Percentiles rank a stretch among this genome's conserved stretches.
phyloP scores from a whole-genome alignment of 257 asterid species.

The Capsicum pubescens region DNA sequence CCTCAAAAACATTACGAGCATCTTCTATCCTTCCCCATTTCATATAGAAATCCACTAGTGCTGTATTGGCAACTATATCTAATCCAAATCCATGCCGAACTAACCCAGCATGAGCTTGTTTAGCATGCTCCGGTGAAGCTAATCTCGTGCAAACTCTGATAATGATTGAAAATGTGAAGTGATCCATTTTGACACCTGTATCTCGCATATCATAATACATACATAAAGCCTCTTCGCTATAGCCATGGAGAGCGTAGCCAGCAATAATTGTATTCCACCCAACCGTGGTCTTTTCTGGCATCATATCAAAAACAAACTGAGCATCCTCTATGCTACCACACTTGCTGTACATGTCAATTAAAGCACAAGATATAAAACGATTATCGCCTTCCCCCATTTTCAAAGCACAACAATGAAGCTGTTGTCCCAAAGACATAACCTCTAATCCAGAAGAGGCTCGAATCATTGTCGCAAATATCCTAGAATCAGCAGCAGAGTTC shows the following conservation, averaged over 20 bases:
- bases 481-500: conserved; percentile 48
- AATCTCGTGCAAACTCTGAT: conserved; percentile 76
- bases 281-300: conserved; percentile 76
- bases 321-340: conserved; percentile 78
- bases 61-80: conserved; percentile 73
- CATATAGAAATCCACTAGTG: conserved; percentile 87
- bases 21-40: conserved; percentile 93
- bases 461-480: conserved; percentile 61
- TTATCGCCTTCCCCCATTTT: conserved; percentile 58
- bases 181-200: conserved; percentile 76
- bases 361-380: conserved; percentile 65
- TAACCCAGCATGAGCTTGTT: conserved; percentile 89
- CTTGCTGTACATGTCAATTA: conserved; percentile 92
- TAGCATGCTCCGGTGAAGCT: conserved; percentile 82
- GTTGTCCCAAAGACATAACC: conserved; percentile 71
- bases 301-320: conserved; percentile 57
- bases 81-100: conserved; percentile 75
- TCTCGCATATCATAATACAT: conserved; percentile 79
- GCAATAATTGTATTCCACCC: conserved; percentile 85
- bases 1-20: conserved; percentile 73
- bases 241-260: conserved; percentile 77
- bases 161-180: conserved; percentile 70
- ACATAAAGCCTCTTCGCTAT: conserved; percentile 74
- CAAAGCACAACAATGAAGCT: conserved; percentile 68
- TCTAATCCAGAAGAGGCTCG: conserved; percentile 75